phyloP scores from a whole-genome alignment of 129 eudicot species.

The Lactuca sativa region DNA sequence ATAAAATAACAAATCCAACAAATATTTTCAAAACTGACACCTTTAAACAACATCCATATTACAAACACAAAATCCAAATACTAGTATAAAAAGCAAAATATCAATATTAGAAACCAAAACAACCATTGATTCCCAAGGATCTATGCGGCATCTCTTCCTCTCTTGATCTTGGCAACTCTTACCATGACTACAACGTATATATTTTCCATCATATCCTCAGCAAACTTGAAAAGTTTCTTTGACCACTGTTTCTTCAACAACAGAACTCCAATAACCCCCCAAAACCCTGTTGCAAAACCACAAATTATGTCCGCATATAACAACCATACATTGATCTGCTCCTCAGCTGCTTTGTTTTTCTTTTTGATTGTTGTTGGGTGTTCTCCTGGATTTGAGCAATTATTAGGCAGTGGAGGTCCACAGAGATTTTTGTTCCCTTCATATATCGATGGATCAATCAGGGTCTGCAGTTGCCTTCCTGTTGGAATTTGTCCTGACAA shows the following conservation, averaged over 20 bases:
- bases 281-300: not conserved
- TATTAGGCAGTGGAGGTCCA: not conserved
- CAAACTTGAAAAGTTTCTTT: not conserved
- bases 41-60: not conserved
- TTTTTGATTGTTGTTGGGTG: not conserved
- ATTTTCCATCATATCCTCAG: not conserved
- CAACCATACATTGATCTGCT: not conserved
- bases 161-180: constrained; percentile 11
- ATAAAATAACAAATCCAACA: no score
- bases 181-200: not conserved
- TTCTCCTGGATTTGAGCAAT: not conserved
- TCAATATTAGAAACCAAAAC: not conserved
- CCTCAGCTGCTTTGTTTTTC: not conserved
- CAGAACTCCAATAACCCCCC: not conserved
- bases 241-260: not conserved
- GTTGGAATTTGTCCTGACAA: not conserved
- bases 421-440: not conserved
- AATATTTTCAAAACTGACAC: not conserved
- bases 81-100: no score
- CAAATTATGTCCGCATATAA: not conserved
- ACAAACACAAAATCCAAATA: not conserved
- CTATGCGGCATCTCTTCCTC: not conserved
- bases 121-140: not conserved
- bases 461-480: not conserved
- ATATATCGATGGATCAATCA: not conserved